phyloP scores from a whole-genome alignment of 345 rosid genomes.

The Erucastrum elatum region DNA sequence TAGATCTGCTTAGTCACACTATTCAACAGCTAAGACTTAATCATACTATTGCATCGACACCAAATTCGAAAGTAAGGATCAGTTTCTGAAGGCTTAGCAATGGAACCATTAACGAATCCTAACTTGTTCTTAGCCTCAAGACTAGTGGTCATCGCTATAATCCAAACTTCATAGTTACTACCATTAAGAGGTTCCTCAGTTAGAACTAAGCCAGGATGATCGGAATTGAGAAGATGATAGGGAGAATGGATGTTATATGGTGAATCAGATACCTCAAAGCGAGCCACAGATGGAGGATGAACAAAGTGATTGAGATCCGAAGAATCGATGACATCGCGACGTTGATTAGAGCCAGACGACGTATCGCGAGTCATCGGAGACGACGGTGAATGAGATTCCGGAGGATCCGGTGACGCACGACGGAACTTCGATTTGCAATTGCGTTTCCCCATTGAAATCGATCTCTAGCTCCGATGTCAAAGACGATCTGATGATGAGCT shows the following conservation, averaged over 20 bases:
- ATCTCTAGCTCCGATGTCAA: not conserved
- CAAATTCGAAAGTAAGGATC: not conserved
- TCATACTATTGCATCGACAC: too few relatives aligned
- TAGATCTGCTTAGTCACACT: too few relatives aligned
- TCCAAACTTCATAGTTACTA: not conserved
- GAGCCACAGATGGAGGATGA: not conserved
- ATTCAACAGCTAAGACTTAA: too few relatives aligned
- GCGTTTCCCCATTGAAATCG: not conserved
- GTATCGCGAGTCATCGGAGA: not conserved
- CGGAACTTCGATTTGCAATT: too few relatives aligned
- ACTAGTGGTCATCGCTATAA: not conserved
- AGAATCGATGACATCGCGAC: not conserved
- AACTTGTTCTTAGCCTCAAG: not conserved
- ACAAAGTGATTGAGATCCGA: not conserved
- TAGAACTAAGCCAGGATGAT: not conserved
- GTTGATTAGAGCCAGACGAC: not conserved
- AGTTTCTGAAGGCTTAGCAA: not conserved
- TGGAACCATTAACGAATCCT: not conserved
- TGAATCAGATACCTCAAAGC: too few relatives aligned
- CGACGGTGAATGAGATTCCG: not conserved
- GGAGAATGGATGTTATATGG: not conserved
- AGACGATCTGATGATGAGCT: not conserved
- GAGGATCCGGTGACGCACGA: not conserved
- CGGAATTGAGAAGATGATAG: not conserved
- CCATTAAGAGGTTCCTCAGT: not conserved